Evolutionary conservation across 306 rosid genomes (phyloP).

Genomic region (Ochetophila trinervis): DNA sequence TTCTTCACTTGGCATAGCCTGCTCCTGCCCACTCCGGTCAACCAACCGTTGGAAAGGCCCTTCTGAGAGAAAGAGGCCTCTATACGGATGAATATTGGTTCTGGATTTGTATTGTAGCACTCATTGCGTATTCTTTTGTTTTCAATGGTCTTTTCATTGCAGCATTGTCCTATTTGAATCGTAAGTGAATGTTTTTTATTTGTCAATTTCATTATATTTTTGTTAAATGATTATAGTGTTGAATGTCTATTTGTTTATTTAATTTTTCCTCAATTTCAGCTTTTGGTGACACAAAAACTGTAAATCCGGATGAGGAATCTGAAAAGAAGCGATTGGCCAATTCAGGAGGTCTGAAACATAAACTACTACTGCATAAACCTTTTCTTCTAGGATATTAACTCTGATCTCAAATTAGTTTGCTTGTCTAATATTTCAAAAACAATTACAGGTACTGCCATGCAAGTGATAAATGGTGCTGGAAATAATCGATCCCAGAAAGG

Average conservation of each 20-base stretch:
- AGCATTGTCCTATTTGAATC: conserved; percentile 3
- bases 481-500: conserved; percentile 18
- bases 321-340: neutral
- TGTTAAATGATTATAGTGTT: neutral
- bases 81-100: conserved; percentile 1
- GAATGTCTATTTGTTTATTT: neutral
- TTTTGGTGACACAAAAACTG: conserved; percentile 4
- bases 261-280: conserved; percentile 18
- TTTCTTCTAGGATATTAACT: neutral
- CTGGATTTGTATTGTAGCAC: conserved; percentile 9
- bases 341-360: conserved; percentile 1
- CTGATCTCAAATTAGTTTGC: neutral
- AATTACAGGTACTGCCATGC: conserved; percentile 23
- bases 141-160: conserved; percentile 7
- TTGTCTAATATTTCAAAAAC: neutral
- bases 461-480: conserved; percentile 18
- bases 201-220: neutral
- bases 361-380: neutral
- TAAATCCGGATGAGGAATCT: neutral
- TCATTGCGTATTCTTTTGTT: conserved; percentile 5
- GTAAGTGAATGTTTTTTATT: neutral
- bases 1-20: conserved; percentile 15
- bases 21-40: neutral
- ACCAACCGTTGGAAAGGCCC: conserved; percentile 9
- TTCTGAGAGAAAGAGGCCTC: conserved; percentile 11